A percentile compares a stretch with the other conserved stretches of the same genome.
These are phyloP conservation scores for Drechslerella coelobrocha DNA, from an alignment of 2,329 filamentous ascomycete genomes.

Conservation along the genomic window DNA sequence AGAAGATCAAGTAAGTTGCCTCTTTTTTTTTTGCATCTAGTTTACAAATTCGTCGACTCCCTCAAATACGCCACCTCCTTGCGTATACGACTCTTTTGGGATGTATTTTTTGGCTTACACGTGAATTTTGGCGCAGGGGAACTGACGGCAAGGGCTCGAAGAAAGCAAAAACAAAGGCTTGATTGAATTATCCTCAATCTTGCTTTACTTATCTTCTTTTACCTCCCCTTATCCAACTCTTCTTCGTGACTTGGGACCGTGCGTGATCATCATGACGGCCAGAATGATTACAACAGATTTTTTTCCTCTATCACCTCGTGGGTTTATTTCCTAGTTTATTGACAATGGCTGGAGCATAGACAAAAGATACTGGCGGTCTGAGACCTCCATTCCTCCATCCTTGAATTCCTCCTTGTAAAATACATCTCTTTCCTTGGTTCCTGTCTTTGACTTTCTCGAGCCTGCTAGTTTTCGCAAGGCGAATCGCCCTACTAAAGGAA, in stretches of 20 bases:
- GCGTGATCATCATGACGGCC: too few relatives aligned
- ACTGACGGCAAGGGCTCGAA: constrained; percentile 28
- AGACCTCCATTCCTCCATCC: background rate
- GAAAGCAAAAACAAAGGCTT: constrained; percentile 46
- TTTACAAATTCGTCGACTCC: background rate
- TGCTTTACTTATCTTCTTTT: background rate
- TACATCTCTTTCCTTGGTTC: background rate
- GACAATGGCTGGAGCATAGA: background rate
- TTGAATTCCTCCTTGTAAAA: background rate
- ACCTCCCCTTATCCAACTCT: background rate
- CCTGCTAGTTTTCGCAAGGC: background rate
- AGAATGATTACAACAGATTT: too few relatives aligned
- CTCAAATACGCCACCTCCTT: background rate
- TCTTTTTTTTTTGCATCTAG: constrained; percentile 1
- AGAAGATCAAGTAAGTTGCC: constrained; percentile 43
- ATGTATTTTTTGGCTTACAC: constrained; percentile 10
- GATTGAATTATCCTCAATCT: constrained; percentile 12
- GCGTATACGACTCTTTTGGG: constrained; percentile 1
- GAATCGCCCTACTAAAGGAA: background rate
- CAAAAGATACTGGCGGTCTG: background rate
- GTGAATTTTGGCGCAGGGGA: constrained; percentile 14
- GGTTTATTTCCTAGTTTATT: background rate
- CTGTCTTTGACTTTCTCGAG: background rate
- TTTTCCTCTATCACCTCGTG: too few relatives aligned
- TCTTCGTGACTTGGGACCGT: too few relatives aligned